Evolutionary conservation across 1,139 yeast species (phyloP), one percentile per base, ranked within the genome.

Genomic region (Taphrina flavorubra): DNA sequence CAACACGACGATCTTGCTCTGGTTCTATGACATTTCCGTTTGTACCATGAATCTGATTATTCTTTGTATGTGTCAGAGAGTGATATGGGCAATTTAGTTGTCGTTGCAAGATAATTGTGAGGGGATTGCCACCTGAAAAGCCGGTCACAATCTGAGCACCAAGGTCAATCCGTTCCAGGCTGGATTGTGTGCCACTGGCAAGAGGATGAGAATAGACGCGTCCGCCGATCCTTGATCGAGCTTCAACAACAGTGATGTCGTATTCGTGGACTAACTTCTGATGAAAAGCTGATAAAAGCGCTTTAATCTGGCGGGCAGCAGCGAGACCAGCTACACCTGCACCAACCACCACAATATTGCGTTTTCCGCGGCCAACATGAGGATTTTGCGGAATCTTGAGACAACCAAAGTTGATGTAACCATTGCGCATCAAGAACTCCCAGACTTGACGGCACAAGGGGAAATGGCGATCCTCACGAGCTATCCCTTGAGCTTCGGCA

Each of bases 311-410:
- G 5, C 83, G 74, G 6, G 83, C 83, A 64, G 81, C 78, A 51
- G 81, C 77, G 11, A 81, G 75, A 4, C 83, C 83, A 6, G 83
- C 78, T 31, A 81, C 75, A 1, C 83, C 83, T 0, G 83, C 82
- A 6, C 83, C 83, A 34, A 81, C 72, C 5, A 81, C 74, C 0
- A 78, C 79, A 51, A 81, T 75, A 6, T 49, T 57, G 20, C 57
- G 62, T 14, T 51, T 34, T 39, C 63, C 57, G 7, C 56, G 56
- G n/a, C 39, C 20, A 8, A 8, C 11, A 10, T 18, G 40, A n/a
- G 40, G 18, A 8, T 51, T 18, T 51, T 51, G 46, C 14, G 77
- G 76, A 57, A 77, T 75, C 49, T 77, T 78, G 47, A 80, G 74
- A 70, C 82, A 81, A 6, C 83, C 83, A 72, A 76, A 81, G 71